These are phyloP conservation scores for Teunomyces barrocoloradensis DNA, from an alignment of 805 yeast species.

Conservation along the genomic window DNA sequence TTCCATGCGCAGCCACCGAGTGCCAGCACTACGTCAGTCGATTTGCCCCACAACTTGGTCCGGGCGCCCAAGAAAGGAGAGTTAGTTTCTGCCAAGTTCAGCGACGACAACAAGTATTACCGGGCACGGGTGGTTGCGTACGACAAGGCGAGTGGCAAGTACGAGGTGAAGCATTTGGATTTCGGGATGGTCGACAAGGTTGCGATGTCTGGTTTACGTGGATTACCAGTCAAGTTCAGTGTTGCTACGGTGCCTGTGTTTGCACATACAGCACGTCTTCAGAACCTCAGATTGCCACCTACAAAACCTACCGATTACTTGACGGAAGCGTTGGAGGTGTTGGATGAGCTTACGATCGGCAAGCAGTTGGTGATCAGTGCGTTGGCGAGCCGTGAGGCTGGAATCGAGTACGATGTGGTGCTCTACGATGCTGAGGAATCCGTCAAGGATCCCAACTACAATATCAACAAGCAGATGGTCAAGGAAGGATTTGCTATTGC, in stretches of 20 bases:
- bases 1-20: constrained; percentile 39
- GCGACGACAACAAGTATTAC: constrained; percentile 53
- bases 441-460: constrained; percentile 50
- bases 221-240: constrained; percentile 51
- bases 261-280: constrained; percentile 53
- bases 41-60: constrained; percentile 37
- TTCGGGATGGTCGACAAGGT: constrained; percentile 55
- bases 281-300: constrained; percentile 59
- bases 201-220: constrained; percentile 43
- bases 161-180: constrained; percentile 58
- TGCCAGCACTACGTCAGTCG: constrained; percentile 35
- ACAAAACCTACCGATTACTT: constrained; percentile 51
- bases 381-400: constrained; percentile 36
- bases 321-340: constrained; percentile 50
- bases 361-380: constrained; percentile 55
- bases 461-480: constrained; percentile 60
- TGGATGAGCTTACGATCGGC: constrained; percentile 53
- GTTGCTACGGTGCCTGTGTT: constrained; percentile 44
- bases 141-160: constrained; percentile 43
- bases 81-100: constrained; percentile 51
- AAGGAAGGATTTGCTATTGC: constrained; percentile 61
- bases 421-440: constrained; percentile 58
- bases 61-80: constrained; percentile 55
- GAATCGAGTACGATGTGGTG: constrained; percentile 48
- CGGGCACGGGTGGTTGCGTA: constrained; percentile 53